These are phyloP conservation scores for Pyricularia sp. DNA, from an alignment of 2,329 filamentous ascomycete genomes.

Conservation along the genomic window DNA sequence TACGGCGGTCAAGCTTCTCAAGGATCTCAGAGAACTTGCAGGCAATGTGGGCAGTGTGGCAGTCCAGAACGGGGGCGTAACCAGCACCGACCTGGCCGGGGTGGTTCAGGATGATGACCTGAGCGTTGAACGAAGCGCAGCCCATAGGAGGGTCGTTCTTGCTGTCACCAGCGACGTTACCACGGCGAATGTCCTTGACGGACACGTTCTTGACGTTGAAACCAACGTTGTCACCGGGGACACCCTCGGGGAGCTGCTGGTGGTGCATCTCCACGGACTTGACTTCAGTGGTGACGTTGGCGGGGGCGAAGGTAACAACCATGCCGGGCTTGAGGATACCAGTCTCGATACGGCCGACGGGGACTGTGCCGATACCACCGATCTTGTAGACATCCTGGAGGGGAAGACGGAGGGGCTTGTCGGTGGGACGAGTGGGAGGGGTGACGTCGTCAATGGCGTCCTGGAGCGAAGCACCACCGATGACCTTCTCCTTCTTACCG, in stretches of 20 bases:
- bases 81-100: conserved; percentile 98
- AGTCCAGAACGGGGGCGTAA: conserved; percentile 98
- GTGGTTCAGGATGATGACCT: conserved; percentile 99
- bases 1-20: conserved; percentile 99
- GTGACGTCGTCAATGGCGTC: conserved; percentile 98
- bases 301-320: conserved; percentile 97
- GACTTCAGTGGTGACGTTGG: conserved; percentile 99
- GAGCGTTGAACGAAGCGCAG: conserved; percentile 92
- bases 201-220: conserved; percentile 99
- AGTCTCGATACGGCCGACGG: conserved; percentile 99
- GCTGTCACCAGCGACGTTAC: conserved; percentile 99
- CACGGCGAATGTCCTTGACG: conserved; percentile 99
- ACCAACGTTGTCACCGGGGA: conserved; percentile 99
- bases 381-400: conserved; percentile 99
- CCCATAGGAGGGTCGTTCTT: conserved; percentile 96
- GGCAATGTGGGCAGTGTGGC: conserved; percentile 99
- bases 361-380: conserved; percentile 98
- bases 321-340: conserved; percentile 85
- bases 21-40: conserved; percentile 99
- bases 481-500: conserved; percentile 47
- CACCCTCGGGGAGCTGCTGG: conserved; percentile 93
- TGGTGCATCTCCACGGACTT: conserved; percentile 99
- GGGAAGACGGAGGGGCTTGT: conserved; percentile 99
- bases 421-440: conserved; percentile 81
- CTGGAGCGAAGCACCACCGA: conserved; percentile 91